Percentiles rank a stretch among this genome's conserved stretches.
phyloP scores from a whole-genome alignment of 2,329 filamentous ascomycete species.

The Epicoccum nigrum region DNA sequence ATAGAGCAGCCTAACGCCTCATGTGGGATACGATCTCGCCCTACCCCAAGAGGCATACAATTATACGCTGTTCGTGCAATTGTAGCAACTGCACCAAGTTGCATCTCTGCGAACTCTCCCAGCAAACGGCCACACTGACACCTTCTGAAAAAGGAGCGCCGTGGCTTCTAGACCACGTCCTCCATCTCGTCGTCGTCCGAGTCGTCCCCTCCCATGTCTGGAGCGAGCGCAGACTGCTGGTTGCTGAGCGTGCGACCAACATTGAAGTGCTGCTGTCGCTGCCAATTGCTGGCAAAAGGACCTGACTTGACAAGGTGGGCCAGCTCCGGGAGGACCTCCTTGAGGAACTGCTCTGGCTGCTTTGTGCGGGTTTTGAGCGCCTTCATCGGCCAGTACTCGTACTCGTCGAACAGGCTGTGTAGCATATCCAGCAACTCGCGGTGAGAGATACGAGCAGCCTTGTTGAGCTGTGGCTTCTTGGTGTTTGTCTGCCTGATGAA shows the following conservation, averaged over 20 bases:
- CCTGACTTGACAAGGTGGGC: slow-evolving; percentile 83
- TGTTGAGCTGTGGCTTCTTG: slow-evolving; percentile 59
- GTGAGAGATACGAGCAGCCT: slow-evolving; percentile 87
- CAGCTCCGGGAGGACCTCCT: slow-evolving; percentile 81
- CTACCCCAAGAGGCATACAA: background rate
- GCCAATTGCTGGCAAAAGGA: slow-evolving; percentile 84
- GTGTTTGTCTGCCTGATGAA: slow-evolving; percentile 37
- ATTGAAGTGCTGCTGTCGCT: slow-evolving; percentile 72
- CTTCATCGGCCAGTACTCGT: slow-evolving; percentile 94
- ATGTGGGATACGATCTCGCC: background rate
- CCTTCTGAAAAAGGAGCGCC: no score
- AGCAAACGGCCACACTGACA: no score
- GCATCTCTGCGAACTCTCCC: no score
- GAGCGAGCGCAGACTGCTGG: slow-evolving; percentile 35
- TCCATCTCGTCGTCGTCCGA: slow-evolving; percentile 78
- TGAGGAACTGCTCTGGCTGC: slow-evolving; percentile 93
- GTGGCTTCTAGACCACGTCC: slow-evolving; percentile 62
- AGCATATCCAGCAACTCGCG: slow-evolving; percentile 87
- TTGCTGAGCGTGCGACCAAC: slow-evolving; percentile 51
- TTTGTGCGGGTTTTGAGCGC: slow-evolving; percentile 76
- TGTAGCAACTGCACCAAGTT: no score
- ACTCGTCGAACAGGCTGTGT: slow-evolving; percentile 81
- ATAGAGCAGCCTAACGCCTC: background rate
- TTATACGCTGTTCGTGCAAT: no score
- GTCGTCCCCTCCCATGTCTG: slow-evolving; percentile 62